Evolutionary conservation across 768 basidiomycete genomes (phyloP), one percentile per base, ranked within the genome.

Genomic region (Suillus sp.): DNA sequence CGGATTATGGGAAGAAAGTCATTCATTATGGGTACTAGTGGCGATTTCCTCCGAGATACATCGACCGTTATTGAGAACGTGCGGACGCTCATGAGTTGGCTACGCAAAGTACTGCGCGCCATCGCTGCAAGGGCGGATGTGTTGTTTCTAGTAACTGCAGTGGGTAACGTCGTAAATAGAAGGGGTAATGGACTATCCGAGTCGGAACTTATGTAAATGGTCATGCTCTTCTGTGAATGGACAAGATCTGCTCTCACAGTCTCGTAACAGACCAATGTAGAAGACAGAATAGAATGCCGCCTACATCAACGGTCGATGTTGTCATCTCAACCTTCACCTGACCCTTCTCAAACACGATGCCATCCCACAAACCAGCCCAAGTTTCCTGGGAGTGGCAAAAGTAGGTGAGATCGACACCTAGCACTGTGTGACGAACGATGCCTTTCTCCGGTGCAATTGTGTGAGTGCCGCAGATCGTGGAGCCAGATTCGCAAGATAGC

Each of bases 381-480:
- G 42, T 66, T 13, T 66, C 57, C 0, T 61, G 60, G 25, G 62
- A 66, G 51, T 69, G 63, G 43, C 63, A 66, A 37, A 64, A 70
- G 30, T 61, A n/a, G 9, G 32, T 66, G 68, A 32, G 40, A 45
- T 51, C 65, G 62, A 50, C 64, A 64, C 16, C 66, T 57, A 27
- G 68, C 38, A 30, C 62, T 56, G 27, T 35, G 18, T 8, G 37
- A 35, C 4, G 10, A 32, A 50, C 22, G 7, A 60, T 43, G 50
- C 62, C 65, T 55, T 40, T 62, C 64, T 63, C 56, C 51, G 7
- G 55, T 20, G 59, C 47, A n/a, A 53, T 62, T 10, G 45, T 27
- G 11, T 72, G 70, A 22, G 43, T 56, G 38, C 70, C 71, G 47
- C 72, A 69, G 20, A 72, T 63, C 16, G 68, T 25, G 27, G 68